Percentiles rank a stretch among this genome's conserved stretches.
phyloP scores from a whole-genome alignment of 805 yeast genomes.

The Spencermartinsiella europaea region DNA sequence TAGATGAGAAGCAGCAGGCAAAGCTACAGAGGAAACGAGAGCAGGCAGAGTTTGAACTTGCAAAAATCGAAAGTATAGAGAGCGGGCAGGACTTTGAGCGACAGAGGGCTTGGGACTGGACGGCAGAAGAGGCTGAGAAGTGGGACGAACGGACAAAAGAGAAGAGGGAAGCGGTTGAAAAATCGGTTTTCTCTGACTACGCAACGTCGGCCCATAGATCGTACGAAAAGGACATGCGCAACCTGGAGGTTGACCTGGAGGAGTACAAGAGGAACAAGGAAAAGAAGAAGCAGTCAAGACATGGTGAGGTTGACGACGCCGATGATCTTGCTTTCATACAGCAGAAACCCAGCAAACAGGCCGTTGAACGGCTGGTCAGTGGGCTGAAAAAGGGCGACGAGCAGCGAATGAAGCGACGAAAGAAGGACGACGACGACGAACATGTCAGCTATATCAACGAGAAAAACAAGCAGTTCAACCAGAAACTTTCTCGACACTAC shows the following conservation, averaged over 20 bases:
- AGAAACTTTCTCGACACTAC: conserved; percentile 57
- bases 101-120: conserved; percentile 47
- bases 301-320: background rate
- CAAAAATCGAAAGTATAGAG: conserved; percentile 33
- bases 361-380: conserved; percentile 29
- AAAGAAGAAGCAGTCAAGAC: conserved; percentile 12
- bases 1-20: conserved; percentile 25
- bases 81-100: conserved; percentile 40
- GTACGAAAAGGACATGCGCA: conserved; percentile 48
- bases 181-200: conserved; percentile 42
- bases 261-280: conserved; percentile 40
- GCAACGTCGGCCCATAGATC: conserved; percentile 55
- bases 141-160: conserved; percentile 47
- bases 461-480: conserved; percentile 68
- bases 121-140: conserved; percentile 58
- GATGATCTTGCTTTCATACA: conserved; percentile 21
- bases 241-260: conserved; percentile 37
- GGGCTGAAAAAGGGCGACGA: conserved; percentile 33
- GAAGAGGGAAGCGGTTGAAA: conserved; percentile 27
- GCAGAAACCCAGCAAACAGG: conserved; percentile 37
- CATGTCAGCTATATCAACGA: conserved; percentile 51
- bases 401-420: conserved; percentile 35
- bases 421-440: conserved; percentile 30
- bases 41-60: conserved; percentile 37
- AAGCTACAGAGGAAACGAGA: conserved; percentile 32